phyloP scores from a whole-genome alignment of 768 basidiomycete species.

The Lentinula sp. region DNA sequence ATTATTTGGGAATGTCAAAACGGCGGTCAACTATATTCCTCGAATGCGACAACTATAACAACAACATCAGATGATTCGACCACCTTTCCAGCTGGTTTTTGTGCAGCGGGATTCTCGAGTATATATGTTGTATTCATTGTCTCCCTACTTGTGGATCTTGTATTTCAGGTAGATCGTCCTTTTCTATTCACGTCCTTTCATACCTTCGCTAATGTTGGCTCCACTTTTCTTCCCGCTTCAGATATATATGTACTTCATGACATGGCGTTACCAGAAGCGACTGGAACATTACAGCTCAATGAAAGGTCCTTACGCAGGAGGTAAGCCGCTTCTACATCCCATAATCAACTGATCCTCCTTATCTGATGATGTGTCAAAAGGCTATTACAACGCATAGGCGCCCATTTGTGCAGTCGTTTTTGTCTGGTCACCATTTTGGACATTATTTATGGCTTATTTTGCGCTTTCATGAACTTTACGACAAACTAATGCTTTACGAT shows the following conservation, averaged over 20 bases:
- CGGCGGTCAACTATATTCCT: conserved; percentile 58
- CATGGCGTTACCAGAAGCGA: conserved; percentile 68
- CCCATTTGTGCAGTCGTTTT: conserved; percentile 11
- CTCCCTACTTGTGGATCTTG: conserved; percentile 56
- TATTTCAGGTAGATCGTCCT: conserved; percentile 46
- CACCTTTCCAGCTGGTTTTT: conserved; percentile 50
- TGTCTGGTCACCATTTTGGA: conserved; percentile 21
- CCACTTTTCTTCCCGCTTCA: conserved; percentile 18
- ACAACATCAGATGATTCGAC: conserved; percentile 22
- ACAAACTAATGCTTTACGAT: conserved; percentile 10
- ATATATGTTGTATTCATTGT: conserved; percentile 64
- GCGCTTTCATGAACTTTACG: conserved; percentile 8
- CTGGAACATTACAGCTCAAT: conserved; percentile 61
- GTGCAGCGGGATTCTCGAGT: conserved; percentile 51
- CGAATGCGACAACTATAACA: conserved; percentile 34
- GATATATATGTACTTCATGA: conserved; percentile 75
- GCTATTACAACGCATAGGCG: conserved; percentile 48
- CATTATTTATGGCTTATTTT: conserved; percentile 1
- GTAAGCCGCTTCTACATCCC: conserved; percentile 29
- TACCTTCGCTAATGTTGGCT: conserved; percentile 9
- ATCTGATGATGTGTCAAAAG: conserved; percentile 22
- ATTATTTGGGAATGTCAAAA: conserved; percentile 71
- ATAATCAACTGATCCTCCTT: not conserved
- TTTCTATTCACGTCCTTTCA: conserved; percentile 17
- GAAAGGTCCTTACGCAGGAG: conserved; percentile 59